A percentile compares a stretch with the other conserved stretches of the same genome.
Conservation (phyloP, 352 stramenopile species). For the Phytopythium montanum region DNA sequence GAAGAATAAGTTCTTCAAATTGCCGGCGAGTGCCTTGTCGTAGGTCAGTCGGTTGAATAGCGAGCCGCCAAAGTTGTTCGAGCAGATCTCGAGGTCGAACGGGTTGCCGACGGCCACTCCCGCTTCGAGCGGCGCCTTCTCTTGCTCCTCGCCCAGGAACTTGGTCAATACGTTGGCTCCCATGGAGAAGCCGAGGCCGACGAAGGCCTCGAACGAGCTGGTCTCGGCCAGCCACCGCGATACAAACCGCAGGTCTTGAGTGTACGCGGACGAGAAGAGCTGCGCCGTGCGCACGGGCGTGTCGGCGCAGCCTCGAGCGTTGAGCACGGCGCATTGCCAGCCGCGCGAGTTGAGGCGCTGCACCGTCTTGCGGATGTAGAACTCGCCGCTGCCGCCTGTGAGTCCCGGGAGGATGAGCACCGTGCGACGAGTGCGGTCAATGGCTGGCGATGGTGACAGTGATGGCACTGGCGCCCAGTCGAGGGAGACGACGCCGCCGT, state of each 20-base stretch:
- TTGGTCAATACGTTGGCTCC: constrained; percentile 79
- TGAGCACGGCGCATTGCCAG: constrained; percentile 76
- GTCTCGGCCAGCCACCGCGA: constrained; percentile 29
- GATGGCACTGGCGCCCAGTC: constrained; percentile 51
- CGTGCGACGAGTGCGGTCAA: constrained; percentile 32
- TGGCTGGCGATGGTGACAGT: constrained; percentile 2
- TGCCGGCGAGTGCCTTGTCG: constrained; percentile 50
- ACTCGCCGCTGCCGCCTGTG: constrained; percentile 62
- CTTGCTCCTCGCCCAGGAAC: constrained; percentile 64
- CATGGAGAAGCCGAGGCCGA: constrained; percentile 72
- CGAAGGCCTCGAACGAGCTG: constrained; percentile 56
- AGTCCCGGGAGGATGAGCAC: constrained; percentile 64
- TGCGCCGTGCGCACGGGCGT: constrained; percentile 54
- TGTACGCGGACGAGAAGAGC: constrained; percentile 74
- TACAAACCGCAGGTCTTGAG: constrained; percentile 50
- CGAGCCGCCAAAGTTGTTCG: constrained; percentile 39
- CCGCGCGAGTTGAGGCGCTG: constrained; percentile 27
- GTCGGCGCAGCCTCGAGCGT: constrained; percentile 58
- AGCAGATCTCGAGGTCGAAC: constrained; percentile 60
- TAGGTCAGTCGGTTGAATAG: constrained; percentile 63
- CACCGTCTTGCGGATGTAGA: constrained; percentile 65
- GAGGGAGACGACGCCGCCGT: constrained; percentile 63
- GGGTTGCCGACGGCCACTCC: constrained; percentile 71
- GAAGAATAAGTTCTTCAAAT: constrained; percentile 66
- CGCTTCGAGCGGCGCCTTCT: constrained; percentile 35